phyloP scores from a whole-genome alignment of 2,329 filamentous ascomycete genomes.

The Monascus ruber region DNA sequence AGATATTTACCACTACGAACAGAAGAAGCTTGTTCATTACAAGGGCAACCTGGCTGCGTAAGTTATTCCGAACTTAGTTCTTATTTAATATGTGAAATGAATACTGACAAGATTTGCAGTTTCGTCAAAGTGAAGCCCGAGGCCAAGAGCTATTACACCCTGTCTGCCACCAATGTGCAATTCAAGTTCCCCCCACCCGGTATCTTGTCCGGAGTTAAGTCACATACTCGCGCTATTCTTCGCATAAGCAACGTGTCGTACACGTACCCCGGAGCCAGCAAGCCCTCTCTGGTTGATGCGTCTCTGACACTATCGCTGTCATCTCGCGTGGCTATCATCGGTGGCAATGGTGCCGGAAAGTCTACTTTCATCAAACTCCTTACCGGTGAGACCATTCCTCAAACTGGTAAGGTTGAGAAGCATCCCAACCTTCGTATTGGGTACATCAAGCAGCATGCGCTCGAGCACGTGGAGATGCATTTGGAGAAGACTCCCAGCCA shows the following conservation, averaged over 20 bases:
- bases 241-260: slow-evolving; percentile 87
- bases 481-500: slow-evolving; percentile 98
- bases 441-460: slow-evolving; percentile 98
- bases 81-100: background rate
- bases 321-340: slow-evolving; percentile 90
- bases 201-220: slow-evolving; percentile 91
- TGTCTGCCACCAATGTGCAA: slow-evolving; percentile 75
- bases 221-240: slow-evolving; percentile 82
- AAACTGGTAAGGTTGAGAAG: slow-evolving; percentile 82
- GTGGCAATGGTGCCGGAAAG: slow-evolving; percentile 94
- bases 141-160: slow-evolving; percentile 95
- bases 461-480: slow-evolving; percentile 99
- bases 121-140: slow-evolving; percentile 89
- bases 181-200: slow-evolving; percentile 98
- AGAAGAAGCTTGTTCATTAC: slow-evolving; percentile 70
- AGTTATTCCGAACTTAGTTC: slow-evolving; percentile 2
- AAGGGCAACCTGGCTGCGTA: slow-evolving; percentile 39
- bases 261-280: slow-evolving; percentile 80
- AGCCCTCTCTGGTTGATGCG: slow-evolving; percentile 78
- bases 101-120: slow-evolving; percentile 9
- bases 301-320: slow-evolving; percentile 81
- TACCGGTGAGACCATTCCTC: slow-evolving; percentile 81
- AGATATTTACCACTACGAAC: slow-evolving; percentile 98
- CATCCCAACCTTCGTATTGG: slow-evolving; percentile 97
- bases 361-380: slow-evolving; percentile 96